Base-by-base conservation (phyloP, 768 basidiomycete species). In the Mycena haematopus region DNA sequence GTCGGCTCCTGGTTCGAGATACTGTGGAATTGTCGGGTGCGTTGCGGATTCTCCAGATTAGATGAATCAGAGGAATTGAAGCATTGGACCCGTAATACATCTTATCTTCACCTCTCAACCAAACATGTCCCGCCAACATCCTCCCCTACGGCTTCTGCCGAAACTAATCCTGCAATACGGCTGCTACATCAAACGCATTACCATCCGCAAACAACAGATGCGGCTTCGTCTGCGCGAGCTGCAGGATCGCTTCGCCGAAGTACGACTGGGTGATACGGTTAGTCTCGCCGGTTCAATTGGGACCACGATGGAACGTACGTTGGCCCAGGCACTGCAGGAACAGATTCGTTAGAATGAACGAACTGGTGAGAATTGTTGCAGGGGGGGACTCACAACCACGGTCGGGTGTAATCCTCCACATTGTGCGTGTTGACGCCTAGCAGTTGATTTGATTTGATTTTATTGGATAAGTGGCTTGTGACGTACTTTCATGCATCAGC, bases 401-500 rank as follows among this genome's bases (percentile, higher is more conserved):
- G 55, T 3, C 65, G 65, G 4, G 65, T 66, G 51, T 66, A 66
- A 15, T 66, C 62, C 4, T 14, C 17, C 1, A 19, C 33, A 36
- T 60, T 14, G 54, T 63, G 58, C 22, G 65, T 60, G 31, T 63
- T 56, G 25, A 58, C 49, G 33, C 61, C 56, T 62, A 6, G 9
- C 10, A 19, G 13, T 17, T 40, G 11, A 22, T 13, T 21, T 19
- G 46, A n/a, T n/a, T 35, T 27, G 2, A n/a, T 36, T 36, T 36
- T 7, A 36, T 36, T 42, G 19, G 10, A 15, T 19, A 8, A 19
- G n/a, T n/a, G 19, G 19, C 17, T 42, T 8, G 44, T 2, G 2
- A 35, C 57, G 3, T 38, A 63, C 65, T 66, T 19, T 66, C 65
- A 21, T 66, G 65, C 42, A 66, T 66, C 22, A 66, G 29, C 11